These are phyloP conservation scores for Cephalotrichum gorgonifer DNA, from an alignment of 2,329 filamentous ascomycete genomes.

Conservation along the genomic window DNA sequence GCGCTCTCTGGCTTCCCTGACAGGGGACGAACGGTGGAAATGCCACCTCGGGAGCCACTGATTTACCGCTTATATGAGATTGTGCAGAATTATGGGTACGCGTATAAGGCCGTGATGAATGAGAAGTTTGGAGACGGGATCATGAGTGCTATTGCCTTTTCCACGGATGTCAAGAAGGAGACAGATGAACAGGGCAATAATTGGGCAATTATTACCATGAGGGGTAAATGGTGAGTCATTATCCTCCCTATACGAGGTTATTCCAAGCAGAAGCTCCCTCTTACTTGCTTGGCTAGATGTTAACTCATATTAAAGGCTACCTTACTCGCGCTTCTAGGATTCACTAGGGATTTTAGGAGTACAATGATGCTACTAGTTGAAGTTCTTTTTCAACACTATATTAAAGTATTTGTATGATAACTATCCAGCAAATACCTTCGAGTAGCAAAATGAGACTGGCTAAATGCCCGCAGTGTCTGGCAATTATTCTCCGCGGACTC, in stretches of 20 bases:
- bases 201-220: conserved; percentile 77
- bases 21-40: conserved; percentile 51
- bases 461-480: too few relatives aligned
- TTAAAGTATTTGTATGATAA: too few relatives aligned
- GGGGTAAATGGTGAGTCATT: conserved; percentile 65
- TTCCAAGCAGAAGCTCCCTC: not conserved
- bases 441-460: too few relatives aligned
- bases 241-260: not conserved
- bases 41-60: conserved; percentile 22
- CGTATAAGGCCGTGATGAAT: conserved; percentile 89
- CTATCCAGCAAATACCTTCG: too few relatives aligned
- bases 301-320: not conserved
- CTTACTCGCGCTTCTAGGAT: not conserved
- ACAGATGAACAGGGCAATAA: conserved; percentile 68
- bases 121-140: conserved; percentile 94
- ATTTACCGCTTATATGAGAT: conserved; percentile 92
- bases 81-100: conserved; percentile 93
- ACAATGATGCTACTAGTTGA: too few relatives aligned
- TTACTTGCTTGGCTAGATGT: not conserved
- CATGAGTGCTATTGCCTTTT: conserved; percentile 92
- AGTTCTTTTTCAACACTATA: too few relatives aligned
- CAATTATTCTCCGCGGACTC: too few relatives aligned
- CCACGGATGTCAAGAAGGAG: conserved; percentile 89
- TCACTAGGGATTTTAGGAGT: too few relatives aligned
- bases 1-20: conserved; percentile 69